Evolutionary conservation across 2,329 filamentous ascomycete species (phyloP).

Genomic region (Aspergillus pseudoglaucus): DNA sequence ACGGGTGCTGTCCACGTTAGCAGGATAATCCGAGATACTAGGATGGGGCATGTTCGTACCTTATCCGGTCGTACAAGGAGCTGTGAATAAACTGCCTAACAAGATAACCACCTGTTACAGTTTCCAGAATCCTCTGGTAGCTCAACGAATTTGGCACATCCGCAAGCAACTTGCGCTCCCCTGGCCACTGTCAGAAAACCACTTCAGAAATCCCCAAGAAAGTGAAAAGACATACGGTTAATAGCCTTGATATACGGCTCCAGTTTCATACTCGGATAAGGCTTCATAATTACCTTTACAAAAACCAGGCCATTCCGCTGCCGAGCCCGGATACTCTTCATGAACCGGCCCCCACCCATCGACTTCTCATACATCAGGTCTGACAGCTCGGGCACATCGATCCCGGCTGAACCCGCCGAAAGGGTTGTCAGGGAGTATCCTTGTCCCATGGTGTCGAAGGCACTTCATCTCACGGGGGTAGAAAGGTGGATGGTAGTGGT

Average conservation of each 20-base stretch:
- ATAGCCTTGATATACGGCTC: constrained; percentile 72
- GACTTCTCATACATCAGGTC: constrained; percentile 90
- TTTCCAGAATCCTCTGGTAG: constrained; percentile 88
- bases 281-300: constrained; percentile 92
- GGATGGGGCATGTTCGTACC: constrained; percentile 30
- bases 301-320: constrained; percentile 87
- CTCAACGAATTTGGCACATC: constrained; percentile 85
- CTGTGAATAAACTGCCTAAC: constrained; percentile 94
- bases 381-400: constrained; percentile 85
- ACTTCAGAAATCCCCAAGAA: neutral
- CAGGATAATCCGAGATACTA: neutral
- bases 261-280: constrained; percentile 73
- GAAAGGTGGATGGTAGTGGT: neutral
- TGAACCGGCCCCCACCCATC: constrained; percentile 84
- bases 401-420: constrained; percentile 83
- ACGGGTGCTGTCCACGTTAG: constrained; percentile 61
- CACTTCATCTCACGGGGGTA: constrained; percentile 23
- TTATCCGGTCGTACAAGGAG: constrained; percentile 91
- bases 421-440: constrained; percentile 90
- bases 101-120: constrained; percentile 82
- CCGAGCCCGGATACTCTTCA: constrained; percentile 90
- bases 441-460: constrained; percentile 69
- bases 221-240: constrained; percentile 51
- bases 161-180: constrained; percentile 69
- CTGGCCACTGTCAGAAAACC: constrained; percentile 35